Percentiles rank a stretch among this genome's conserved stretches.
These are phyloP conservation scores for Parathielavia hyrcaniae DNA, from an alignment of 495 filamentous ascomycete species.

Conservation along the genomic window DNA sequence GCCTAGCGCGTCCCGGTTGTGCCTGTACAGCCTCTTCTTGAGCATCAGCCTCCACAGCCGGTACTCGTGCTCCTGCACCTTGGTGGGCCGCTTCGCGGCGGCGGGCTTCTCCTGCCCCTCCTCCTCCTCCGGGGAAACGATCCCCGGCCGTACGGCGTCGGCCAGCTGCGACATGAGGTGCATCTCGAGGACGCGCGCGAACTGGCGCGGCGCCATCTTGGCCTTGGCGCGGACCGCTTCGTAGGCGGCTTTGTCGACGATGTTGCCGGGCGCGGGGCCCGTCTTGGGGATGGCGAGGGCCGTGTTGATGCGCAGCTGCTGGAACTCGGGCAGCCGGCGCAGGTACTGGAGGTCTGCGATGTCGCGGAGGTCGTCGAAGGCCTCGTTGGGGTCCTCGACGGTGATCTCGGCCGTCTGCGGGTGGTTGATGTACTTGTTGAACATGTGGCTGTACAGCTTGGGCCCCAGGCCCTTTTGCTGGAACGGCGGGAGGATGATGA, in stretches of 20 bases:
- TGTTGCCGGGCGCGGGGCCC: constrained; percentile 49
- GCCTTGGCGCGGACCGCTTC: constrained; percentile 55
- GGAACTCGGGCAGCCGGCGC: constrained; percentile 47
- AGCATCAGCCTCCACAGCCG: constrained; percentile 76
- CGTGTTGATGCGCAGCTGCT: constrained; percentile 48
- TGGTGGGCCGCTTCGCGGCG: constrained; percentile 15
- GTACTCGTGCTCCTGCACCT: constrained; percentile 48
- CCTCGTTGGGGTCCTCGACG: constrained; percentile 92
- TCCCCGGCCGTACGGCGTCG: constrained; percentile 48
- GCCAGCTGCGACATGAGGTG: constrained; percentile 73
- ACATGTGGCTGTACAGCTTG: constrained; percentile 73
- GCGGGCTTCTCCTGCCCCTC: neutral
- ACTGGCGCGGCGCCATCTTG: constrained; percentile 85
- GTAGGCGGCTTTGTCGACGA: constrained; percentile 56
- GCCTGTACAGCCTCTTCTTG: constrained; percentile 74
- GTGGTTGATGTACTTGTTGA: constrained; percentile 54
- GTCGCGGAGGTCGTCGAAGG: constrained; percentile 87
- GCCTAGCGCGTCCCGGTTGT: constrained; percentile 67
- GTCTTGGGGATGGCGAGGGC: constrained; percentile 30
- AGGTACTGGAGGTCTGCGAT: constrained; percentile 71
- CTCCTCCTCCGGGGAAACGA: constrained; percentile 19
- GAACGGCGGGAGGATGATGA: constrained; percentile 85
- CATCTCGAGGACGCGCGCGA: constrained; percentile 80
- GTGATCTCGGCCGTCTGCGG: constrained; percentile 71
- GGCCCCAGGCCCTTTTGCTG: constrained; percentile 73